These are phyloP conservation scores for Boeremia lycopersici DNA, from an alignment of 2,329 filamentous ascomycete species.

Conservation along the genomic window DNA sequence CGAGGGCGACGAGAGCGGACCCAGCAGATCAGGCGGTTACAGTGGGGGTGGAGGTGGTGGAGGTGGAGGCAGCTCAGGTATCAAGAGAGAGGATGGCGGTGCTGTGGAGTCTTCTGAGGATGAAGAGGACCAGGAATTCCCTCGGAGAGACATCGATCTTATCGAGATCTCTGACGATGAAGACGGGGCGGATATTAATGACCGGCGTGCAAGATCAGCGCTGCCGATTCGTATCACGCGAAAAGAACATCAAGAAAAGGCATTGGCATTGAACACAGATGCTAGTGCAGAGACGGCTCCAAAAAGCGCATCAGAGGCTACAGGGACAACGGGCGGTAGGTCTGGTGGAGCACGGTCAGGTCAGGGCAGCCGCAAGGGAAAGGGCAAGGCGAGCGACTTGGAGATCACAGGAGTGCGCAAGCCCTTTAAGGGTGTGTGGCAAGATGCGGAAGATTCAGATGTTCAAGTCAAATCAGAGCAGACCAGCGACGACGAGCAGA, in stretches of 20 bases:
- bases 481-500: conserved; percentile 52
- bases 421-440: conserved; percentile 53
- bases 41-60: conserved; percentile 18
- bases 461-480: conserved; percentile 61
- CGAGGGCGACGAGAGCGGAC: conserved; percentile 34
- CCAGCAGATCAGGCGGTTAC: conserved; percentile 22
- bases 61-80: conserved; percentile 20
- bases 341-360: conserved; percentile 25
- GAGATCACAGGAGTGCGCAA: conserved; percentile 51
- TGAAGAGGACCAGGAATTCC: conserved; percentile 52
- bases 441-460: conserved; percentile 47
- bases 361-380: conserved; percentile 38
- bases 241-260: conserved; percentile 61
- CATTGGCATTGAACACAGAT: conserved; percentile 60
- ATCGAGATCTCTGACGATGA: conserved; percentile 64
- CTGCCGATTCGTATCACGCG: conserved; percentile 62
- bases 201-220: conserved; percentile 30
- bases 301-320: conserved; percentile 44
- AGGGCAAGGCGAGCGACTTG: conserved; percentile 51
- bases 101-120: conserved; percentile 58
- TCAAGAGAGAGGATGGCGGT: conserved; percentile 46
- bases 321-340: conserved; percentile 39
- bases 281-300: conserved; percentile 54
- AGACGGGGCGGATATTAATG: conserved; percentile 40
- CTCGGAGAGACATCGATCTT: conserved; percentile 62